phyloP scores from a whole-genome alignment of 805 yeast genomes.

The Yarrowia divulgata region DNA sequence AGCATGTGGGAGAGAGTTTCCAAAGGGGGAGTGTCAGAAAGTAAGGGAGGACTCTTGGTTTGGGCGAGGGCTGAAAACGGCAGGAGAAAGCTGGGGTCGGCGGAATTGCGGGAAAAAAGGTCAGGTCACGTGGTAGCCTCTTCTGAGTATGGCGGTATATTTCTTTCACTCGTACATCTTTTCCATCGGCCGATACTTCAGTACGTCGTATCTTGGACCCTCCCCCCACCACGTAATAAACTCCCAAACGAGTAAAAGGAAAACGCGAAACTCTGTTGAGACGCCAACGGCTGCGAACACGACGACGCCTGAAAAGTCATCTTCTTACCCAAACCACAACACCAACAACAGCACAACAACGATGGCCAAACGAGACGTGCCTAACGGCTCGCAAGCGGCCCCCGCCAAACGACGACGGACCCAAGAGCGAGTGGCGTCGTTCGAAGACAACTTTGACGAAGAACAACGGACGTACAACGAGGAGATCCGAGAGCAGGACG shows the following conservation, averaged over 20 bases:
- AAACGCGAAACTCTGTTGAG: constrained; percentile 17
- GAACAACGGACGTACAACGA: constrained; percentile 13
- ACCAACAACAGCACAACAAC: too few relatives aligned
- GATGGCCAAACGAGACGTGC: constrained; percentile 18
- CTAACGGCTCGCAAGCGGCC: not conserved
- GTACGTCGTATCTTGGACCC: too few relatives aligned
- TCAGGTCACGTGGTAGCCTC: not conserved
- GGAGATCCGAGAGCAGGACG: constrained; percentile 8
- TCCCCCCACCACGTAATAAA: constrained; percentile 1
- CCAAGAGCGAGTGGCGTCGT: not conserved
- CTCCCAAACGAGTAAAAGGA: not conserved
- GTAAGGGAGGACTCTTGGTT: not conserved
- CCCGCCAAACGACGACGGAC: constrained; percentile 1
- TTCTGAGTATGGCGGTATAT: not conserved
- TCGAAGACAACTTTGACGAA: not conserved
- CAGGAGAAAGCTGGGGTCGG: constrained; percentile 1
- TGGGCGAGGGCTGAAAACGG: not conserved
- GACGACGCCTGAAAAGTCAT: too few relatives aligned
- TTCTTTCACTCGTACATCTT: not conserved
- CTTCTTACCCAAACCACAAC: too few relatives aligned
- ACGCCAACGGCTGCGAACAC: not conserved
- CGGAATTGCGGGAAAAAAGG: not conserved
- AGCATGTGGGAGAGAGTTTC: constrained; percentile 37
- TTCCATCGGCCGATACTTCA: too few relatives aligned
- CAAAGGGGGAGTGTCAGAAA: not conserved